Evolutionary conservation across 768 basidiomycete genomes (phyloP), one percentile per base, ranked within the genome.

Genomic region (Cantharellus cinnabarinus): DNA sequence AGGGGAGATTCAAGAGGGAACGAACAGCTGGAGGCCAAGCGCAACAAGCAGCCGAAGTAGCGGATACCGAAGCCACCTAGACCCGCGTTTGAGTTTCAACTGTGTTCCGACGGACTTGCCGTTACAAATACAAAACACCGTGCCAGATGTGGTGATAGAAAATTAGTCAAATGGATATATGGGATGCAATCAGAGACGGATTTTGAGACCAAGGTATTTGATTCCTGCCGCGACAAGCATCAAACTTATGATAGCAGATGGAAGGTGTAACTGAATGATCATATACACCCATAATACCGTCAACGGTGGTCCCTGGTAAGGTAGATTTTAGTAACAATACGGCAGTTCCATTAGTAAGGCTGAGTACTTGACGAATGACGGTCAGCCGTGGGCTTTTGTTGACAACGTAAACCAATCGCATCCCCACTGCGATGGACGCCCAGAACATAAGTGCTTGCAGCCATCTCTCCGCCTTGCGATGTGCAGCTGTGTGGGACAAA

Each of bases 261-360:
- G 73, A 35, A 90, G 69, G 59, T 82, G 77, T 37, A 88, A 73
- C 63, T 86, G 82, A 7, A 87, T 71, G 55, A 88, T 72, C 2
- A 78, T 74, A 64, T 84, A 89, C 4, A 88, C 72, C 87, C 88
- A 89, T 3, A 83, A 66, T 0, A 86, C 87, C 2, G 80, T 80
- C 58, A 89, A 70, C 5, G 88, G 84, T 7, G 88, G 87, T 60
- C 77, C 77, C 88, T 89, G 59, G 41, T 41, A 14, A 5, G 58
- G 14, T 62, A 34, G 41, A 59, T 41, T 48, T 40, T 20, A 53
- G 50, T 54, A 62, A 37, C 35, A 54, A 37, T 10, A 54, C 35
- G 52, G 14, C 10, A 34, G 3, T 29, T 39, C 14, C 54, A 41
- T 0, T 54, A 48, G 42, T 42, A n/a, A 56, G 15, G 54, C 52